A percentile compares a stretch with the other conserved stretches of the same genome.
These are phyloP conservation scores for Ambrosiella beaveri DNA, from an alignment of 2,329 filamentous ascomycete genomes.

Conservation along the genomic window DNA sequence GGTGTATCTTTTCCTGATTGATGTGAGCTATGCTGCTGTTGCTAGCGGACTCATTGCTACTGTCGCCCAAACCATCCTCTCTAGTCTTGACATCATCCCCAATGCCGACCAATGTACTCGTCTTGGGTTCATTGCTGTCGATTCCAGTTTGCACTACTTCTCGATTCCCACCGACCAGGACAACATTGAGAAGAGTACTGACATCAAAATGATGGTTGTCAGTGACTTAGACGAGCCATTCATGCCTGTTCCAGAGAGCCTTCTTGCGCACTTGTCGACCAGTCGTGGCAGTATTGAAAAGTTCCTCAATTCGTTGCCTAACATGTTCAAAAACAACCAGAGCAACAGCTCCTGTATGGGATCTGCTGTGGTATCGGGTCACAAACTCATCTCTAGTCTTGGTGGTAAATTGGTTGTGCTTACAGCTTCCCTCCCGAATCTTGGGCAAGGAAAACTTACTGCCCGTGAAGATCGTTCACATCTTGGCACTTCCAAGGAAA, in stretches of 20 bases:
- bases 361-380: slow-evolving; percentile 75
- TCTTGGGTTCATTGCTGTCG: slow-evolving; percentile 86
- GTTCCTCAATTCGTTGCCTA: slow-evolving; percentile 77
- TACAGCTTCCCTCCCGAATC: slow-evolving; percentile 74
- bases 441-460: slow-evolving; percentile 77
- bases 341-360: slow-evolving; percentile 87
- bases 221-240: slow-evolving; percentile 95
- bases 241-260: slow-evolving; percentile 78
- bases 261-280: slow-evolving; percentile 77
- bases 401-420: slow-evolving; percentile 91
- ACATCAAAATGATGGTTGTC: slow-evolving; percentile 82
- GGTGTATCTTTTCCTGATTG: slow-evolving; percentile 88
- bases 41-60: slow-evolving; percentile 84
- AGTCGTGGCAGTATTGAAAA: slow-evolving; percentile 80
- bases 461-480: slow-evolving; percentile 95
- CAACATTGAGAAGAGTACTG: slow-evolving; percentile 54
- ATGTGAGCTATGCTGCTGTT: slow-evolving; percentile 80
- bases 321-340: slow-evolving; percentile 93
- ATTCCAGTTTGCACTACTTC: slow-evolving; percentile 92
- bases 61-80: slow-evolving; percentile 78
- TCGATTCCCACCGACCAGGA: slow-evolving; percentile 62
- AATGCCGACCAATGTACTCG: slow-evolving; percentile 87
- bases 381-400: slow-evolving; percentile 86
- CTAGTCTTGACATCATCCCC: slow-evolving; percentile 93
- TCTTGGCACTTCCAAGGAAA: slow-evolving; percentile 85